Evolutionary conservation across 441 rosid species (phyloP), one percentile per base, ranked within the genome.

Genomic region (Croton setiger): DNA sequence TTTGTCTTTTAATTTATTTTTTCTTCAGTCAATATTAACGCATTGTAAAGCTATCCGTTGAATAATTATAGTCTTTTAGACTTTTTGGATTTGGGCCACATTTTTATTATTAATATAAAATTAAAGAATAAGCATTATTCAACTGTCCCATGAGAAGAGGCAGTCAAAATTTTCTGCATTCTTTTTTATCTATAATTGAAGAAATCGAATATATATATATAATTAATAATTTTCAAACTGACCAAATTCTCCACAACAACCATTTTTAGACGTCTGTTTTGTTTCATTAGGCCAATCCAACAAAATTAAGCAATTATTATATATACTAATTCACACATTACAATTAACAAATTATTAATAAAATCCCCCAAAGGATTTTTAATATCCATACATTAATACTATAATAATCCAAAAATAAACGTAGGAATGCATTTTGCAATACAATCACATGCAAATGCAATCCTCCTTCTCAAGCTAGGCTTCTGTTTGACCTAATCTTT

Each of bases 81-180:
- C 60, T n/a, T 61, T 61, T 51, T 33, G 52, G 13, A 57, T 36
- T 23, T 43, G 45, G 13, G 48, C 57, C 35, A 2, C 71, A 67
- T 63, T 23, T 51, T 15, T 53, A 35, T 58, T n/a, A n/a, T n/a
- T n/a, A n/a, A n/a, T n/a, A 3, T 58, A 11, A 17, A 15, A 18
- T 17, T 15, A 33, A 69, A 6, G 21, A 53, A 39, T 66, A 31
- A 67, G 44, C 44, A 23, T 45, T 20, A 18, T 51, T 66, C 67
- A 52, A 73, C 67, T 70, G 70, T 51, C 78, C 68, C 62, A 45
- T 35, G 23, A 37, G 66, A 43, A 31, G 74, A 69, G 51, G 23
- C 63, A 71, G 82, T 76, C 71, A 70, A 73, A 53, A 33, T 61
- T 72, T 66, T 61, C 79, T 58, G 72, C 71, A 66, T 75, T n/a